Percentiles rank a stretch among this genome's conserved stretches.
These are phyloP conservation scores for Fusarium stilboides DNA, from an alignment of 2,329 filamentous ascomycete species.

Conservation along the genomic window DNA sequence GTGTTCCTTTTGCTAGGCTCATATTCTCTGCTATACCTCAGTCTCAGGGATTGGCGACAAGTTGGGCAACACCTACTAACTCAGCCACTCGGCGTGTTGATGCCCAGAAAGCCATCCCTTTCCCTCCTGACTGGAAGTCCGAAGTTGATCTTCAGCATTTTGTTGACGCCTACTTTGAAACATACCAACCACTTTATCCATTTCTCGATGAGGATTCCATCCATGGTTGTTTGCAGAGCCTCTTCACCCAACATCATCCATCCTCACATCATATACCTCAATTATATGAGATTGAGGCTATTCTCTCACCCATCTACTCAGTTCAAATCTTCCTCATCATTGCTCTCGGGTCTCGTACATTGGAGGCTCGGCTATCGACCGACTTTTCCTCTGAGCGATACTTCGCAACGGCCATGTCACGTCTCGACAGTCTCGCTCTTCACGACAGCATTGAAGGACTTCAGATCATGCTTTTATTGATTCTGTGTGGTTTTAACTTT, in stretches of 20 bases:
- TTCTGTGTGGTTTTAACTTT: constrained; percentile 30
- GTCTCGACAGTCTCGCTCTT: constrained; percentile 19
- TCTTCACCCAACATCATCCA: constrained; percentile 16
- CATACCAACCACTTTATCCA: constrained; percentile 32
- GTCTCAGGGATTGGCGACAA: constrained; percentile 30
- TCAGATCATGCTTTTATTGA: constrained; percentile 33
- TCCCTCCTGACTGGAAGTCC: constrained; percentile 26
- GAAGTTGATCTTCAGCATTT: constrained; percentile 37
- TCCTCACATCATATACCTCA: constrained; percentile 18
- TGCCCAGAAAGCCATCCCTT: constrained; percentile 12
- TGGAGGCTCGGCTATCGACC: constrained; percentile 18
- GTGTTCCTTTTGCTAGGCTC: constrained; percentile 27
- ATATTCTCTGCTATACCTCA: constrained; percentile 37
- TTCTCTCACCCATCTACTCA: constrained; percentile 7
- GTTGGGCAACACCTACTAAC: constrained; percentile 14
- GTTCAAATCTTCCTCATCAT: constrained; percentile 35
- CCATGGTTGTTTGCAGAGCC: constrained; percentile 11
- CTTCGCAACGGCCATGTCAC: constrained; percentile 31
- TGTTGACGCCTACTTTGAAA: constrained; percentile 37
- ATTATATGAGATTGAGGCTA: constrained; percentile 19
- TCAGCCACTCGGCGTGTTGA: neutral
- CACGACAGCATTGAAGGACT: constrained; percentile 35
- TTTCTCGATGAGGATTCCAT: constrained; percentile 32
- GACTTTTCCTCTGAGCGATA: constrained; percentile 17
- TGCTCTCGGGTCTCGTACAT: constrained; percentile 25